Percentiles rank a stretch among this genome's conserved stretches.
phyloP scores from a whole-genome alignment of 2,329 filamentous ascomycete genomes.

The Exophiala phaeomuriformis region DNA sequence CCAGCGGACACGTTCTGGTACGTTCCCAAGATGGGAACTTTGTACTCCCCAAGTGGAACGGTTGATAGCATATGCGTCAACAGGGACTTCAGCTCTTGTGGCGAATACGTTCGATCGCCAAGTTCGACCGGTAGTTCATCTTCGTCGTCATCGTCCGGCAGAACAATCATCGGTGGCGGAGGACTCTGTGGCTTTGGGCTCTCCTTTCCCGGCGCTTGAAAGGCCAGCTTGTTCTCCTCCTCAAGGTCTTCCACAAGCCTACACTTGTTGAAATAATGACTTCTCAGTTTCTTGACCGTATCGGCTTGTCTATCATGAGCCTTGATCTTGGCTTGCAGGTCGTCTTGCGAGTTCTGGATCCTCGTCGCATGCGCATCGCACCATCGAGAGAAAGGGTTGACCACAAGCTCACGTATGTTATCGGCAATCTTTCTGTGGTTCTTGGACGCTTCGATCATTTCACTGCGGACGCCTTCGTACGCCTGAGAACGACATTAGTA shows the following conservation, averaged over 20 bases:
- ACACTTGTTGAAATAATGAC: conserved; percentile 98
- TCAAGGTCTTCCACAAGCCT: conserved; percentile 91
- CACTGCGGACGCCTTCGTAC: conserved; percentile 83
- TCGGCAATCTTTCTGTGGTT: conserved; percentile 94
- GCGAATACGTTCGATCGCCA: conserved; percentile 77
- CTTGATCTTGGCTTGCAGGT: conserved; percentile 84
- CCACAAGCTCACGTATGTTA: conserved; percentile 91
- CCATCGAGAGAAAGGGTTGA: conserved; percentile 91
- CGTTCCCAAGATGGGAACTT: conserved; percentile 89
- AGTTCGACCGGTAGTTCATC: conserved; percentile 76
- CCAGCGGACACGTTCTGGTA: conserved; percentile 90
- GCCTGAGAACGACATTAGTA: conserved; percentile 49
- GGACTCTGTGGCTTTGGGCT: conserved; percentile 54
- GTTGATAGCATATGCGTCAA: conserved; percentile 76
- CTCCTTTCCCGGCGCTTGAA: conserved; percentile 68
- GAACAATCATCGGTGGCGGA: conserved; percentile 67
- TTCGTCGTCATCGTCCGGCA: conserved; percentile 63
- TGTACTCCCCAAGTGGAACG: conserved; percentile 81
- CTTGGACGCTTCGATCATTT: conserved; percentile 84
- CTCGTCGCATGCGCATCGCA: conserved; percentile 89
- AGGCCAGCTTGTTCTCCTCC: conserved; percentile 96
- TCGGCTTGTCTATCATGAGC: conserved; percentile 89
- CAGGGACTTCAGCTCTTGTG: conserved; percentile 86
- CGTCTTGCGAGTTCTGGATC: conserved; percentile 89
- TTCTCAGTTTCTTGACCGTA: conserved; percentile 81